Conservation (phyloP, 371 early-diverging fungal species). For the Globomyces sp. region DNA sequence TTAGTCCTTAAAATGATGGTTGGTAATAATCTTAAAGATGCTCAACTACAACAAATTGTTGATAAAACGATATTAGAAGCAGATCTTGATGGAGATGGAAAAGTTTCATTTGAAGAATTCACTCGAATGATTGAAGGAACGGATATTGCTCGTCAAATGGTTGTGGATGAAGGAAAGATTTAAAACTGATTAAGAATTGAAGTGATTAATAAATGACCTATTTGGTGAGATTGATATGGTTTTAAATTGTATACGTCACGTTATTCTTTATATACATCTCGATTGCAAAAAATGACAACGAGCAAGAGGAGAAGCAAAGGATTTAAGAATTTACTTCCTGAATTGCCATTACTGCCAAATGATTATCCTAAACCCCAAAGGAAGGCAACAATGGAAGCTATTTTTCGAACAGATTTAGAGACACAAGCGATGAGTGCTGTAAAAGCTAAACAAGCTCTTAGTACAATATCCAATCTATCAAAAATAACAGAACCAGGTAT, state of each 20-base stretch:
- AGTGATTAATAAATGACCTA: too few relatives aligned
- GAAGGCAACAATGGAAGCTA: slow-evolving; percentile 16
- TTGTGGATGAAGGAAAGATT: slow-evolving; percentile 58
- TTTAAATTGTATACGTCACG: too few relatives aligned
- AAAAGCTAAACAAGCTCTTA: slow-evolving; percentile 2
- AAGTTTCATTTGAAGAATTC: slow-evolving; percentile 95
- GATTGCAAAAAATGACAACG: too few relatives aligned
- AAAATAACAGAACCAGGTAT: slow-evolving; percentile 3
- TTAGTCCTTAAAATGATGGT: slow-evolving; percentile 98
- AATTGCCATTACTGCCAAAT: not conserved
- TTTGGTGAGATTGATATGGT: too few relatives aligned
- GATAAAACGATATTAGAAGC: slow-evolving; percentile 99
- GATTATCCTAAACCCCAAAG: slow-evolving; percentile 2
- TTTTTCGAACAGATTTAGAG: slow-evolving; percentile 1
- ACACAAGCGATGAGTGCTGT: not conserved
- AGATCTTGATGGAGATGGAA: slow-evolving; percentile 91
- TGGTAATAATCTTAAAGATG: slow-evolving; percentile 90
- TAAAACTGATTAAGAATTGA: slow-evolving; percentile 7
- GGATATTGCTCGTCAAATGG: slow-evolving; percentile 93
- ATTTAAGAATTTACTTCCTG: slow-evolving; percentile 9
- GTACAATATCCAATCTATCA: not conserved
- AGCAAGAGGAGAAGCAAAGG: not conserved
- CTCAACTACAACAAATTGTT: slow-evolving; percentile 97
- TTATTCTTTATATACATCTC: too few relatives aligned
- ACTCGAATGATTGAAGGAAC: slow-evolving; percentile 86